Evolutionary conservation across 306 rosid species (phyloP).

Genomic region (Lotus japonicus): DNA sequence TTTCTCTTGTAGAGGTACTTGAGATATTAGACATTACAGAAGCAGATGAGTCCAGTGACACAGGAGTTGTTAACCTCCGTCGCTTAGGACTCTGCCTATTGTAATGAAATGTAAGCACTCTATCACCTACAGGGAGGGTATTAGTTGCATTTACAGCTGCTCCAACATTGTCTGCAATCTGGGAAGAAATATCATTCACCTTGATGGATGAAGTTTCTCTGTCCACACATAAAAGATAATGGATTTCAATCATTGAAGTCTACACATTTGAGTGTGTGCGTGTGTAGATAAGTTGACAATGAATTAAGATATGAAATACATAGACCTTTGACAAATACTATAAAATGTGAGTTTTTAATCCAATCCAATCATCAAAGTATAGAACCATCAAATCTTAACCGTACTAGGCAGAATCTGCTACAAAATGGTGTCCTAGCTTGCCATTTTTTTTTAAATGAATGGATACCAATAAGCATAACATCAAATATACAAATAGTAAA

Average conservation of each 20-base stretch:
- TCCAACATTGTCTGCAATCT: constrained; percentile 77
- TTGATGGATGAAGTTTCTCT: constrained; percentile 94
- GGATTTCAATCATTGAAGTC: constrained; percentile 21
- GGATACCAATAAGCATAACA: neutral
- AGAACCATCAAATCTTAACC: neutral
- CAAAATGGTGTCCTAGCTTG: neutral
- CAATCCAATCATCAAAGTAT: neutral
- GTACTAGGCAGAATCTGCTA: neutral
- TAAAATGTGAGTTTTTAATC: neutral
- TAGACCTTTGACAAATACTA: neutral
- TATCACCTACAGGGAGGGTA: constrained; percentile 51
- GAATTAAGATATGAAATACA: neutral
- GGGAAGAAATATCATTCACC: constrained; percentile 90
- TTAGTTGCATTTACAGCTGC: constrained; percentile 91
- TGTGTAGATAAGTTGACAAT: constrained; percentile 1
- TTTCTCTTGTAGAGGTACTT: constrained; percentile 35
- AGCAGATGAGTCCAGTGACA: constrained; percentile 31
- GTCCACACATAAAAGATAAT: constrained; percentile 29
- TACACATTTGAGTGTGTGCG: neutral
- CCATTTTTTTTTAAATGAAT: neutral
- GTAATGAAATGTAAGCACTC: constrained; percentile 72
- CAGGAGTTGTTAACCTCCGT: constrained; percentile 58
- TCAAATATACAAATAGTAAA: neutral
- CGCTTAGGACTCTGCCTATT: constrained; percentile 75
- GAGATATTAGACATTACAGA: constrained; percentile 31